phyloP scores from a whole-genome alignment of 2,329 filamentous ascomycete species.

The Claviceps maximensis region DNA sequence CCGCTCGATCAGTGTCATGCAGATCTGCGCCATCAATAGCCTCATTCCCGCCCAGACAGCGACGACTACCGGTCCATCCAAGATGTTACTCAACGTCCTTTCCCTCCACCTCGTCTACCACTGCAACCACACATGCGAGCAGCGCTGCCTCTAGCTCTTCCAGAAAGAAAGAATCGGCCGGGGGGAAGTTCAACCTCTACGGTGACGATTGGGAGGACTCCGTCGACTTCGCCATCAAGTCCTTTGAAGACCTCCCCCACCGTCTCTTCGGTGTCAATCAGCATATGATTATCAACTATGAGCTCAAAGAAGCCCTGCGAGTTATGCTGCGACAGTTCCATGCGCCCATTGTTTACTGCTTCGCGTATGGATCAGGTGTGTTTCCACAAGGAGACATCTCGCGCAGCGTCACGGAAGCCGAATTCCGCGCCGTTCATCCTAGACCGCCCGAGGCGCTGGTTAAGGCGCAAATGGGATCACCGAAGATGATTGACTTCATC shows the following conservation, averaged over 20 bases:
- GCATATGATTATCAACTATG: conserved; percentile 88
- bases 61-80: conserved; percentile 1
- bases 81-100: conserved; percentile 3
- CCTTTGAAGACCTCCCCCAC: conserved; percentile 32
- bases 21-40: conserved; percentile 4
- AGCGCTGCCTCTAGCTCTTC: conserved; percentile 5
- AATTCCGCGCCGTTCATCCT: conserved; percentile 58
- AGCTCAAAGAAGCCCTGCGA: conserved; percentile 83
- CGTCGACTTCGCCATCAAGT: conserved; percentile 26
- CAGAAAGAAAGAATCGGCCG: conserved; percentile 13
- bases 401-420: conserved; percentile 38
- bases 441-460: conserved; percentile 68
- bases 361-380: conserved; percentile 94
- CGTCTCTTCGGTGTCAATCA: conserved; percentile 82
- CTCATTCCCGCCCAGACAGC: conserved; percentile 4
- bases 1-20: conserved; percentile 6
- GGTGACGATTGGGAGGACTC: conserved; percentile 31
- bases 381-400: conserved; percentile 62
- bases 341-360: conserved; percentile 89
- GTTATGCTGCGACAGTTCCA: conserved; percentile 83
- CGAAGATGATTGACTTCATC: conserved; percentile 98
- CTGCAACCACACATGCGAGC: conserved; percentile 4
- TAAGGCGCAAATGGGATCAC: conserved; percentile 73
- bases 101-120: conserved; percentile 1
- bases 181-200: conserved; percentile 23